Evolutionary conservation across 345 rosid genomes (phyloP).

Genomic region (Schrenkiella parvula): DNA sequence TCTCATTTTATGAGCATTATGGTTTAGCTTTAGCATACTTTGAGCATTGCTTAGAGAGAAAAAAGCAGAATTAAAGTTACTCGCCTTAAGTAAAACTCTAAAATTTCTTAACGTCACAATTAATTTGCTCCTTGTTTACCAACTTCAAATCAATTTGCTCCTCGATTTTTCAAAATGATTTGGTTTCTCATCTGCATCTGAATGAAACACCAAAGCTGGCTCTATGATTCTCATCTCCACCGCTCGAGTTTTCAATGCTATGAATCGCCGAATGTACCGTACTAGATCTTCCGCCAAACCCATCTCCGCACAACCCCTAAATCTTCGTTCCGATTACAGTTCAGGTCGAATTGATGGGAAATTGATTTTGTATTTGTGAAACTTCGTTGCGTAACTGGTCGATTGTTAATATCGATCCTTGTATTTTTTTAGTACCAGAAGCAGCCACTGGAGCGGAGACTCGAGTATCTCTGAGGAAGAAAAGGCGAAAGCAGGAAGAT

Average conservation of each 20-base stretch:
- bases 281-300: not conserved
- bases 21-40: no score
- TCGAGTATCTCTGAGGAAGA: slow-evolving; percentile 57
- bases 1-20: not conserved
- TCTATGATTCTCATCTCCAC: slow-evolving; percentile 12
- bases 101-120: not conserved
- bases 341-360: not conserved
- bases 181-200: not conserved
- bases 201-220: not conserved
- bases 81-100: no score
- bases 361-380: not conserved
- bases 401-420: not conserved
- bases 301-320: not conserved
- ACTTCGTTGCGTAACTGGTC: not conserved
- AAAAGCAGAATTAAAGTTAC: no score
- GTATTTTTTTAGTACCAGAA: slow-evolving; percentile 20
- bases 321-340: not conserved
- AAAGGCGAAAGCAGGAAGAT: slow-evolving; percentile 39
- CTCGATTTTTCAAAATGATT: not conserved
- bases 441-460: slow-evolving; percentile 21
- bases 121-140: not conserved
- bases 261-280: slow-evolving; percentile 16
- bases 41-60: no score
- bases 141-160: not conserved
- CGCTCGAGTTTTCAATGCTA: slow-evolving; percentile 1